These are phyloP conservation scores for Naganishia sp. DNA, from an alignment of 1,284 basidiomycete species.

Conservation along the genomic window DNA sequence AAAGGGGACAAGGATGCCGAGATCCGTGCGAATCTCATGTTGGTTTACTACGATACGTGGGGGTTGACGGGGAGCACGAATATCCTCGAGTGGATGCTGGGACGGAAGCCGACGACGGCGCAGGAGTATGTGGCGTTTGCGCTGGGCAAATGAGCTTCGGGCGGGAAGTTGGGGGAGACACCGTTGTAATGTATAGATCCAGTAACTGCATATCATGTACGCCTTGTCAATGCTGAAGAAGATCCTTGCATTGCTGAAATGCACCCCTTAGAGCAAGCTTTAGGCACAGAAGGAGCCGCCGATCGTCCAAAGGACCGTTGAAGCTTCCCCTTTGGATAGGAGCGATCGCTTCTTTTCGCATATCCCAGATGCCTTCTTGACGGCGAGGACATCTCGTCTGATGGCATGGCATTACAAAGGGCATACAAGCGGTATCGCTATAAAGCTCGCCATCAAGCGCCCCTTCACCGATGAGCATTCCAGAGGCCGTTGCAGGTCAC, in stretches of 20 bases:
- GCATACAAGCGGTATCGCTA: background rate
- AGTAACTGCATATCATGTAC: background rate
- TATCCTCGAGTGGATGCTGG: slow-evolving; percentile 24
- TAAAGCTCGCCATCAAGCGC: too few species aligned
- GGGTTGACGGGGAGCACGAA: slow-evolving; percentile 27
- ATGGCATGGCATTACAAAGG: background rate
- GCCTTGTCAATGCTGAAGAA: background rate
- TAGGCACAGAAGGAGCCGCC: background rate
- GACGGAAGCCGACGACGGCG: slow-evolving; percentile 9
- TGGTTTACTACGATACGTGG: slow-evolving; percentile 25
- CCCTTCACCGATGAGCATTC: too few species aligned
- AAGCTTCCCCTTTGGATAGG: slow-evolving; percentile 6
- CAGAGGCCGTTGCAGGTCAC: too few species aligned
- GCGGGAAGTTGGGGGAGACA: slow-evolving; percentile 1
- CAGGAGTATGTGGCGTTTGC: slow-evolving; percentile 19
- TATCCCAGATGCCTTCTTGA: slow-evolving; percentile 9
- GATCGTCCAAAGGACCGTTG: slow-evolving; percentile 4
- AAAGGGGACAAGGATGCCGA: slow-evolving; percentile 28
- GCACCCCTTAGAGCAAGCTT: background rate
- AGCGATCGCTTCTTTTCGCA: slow-evolving; percentile 6
- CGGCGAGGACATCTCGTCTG: background rate
- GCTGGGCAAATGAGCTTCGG: background rate
- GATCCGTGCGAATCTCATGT: slow-evolving; percentile 19
- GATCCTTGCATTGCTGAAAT: background rate
- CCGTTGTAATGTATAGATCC: slow-evolving; percentile 25